Evolutionary conservation across 2,329 filamentous ascomycete species (phyloP), one percentile per base, ranked within the genome.

Genomic region (Alternaria solani): DNA sequence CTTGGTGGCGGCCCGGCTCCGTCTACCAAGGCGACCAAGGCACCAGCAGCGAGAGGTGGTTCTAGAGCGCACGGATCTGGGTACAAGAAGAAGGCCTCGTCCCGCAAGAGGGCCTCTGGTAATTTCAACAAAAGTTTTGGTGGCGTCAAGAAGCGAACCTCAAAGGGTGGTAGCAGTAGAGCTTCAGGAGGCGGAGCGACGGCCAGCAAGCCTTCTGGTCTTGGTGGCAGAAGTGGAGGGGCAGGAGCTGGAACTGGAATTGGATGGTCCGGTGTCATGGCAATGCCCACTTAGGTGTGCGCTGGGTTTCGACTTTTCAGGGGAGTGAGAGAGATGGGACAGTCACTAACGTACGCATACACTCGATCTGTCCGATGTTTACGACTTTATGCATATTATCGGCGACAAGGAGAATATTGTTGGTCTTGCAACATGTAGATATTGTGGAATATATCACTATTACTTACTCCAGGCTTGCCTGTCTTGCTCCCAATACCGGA

Each of bases 231-330:
- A 28, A 52, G 62, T 5, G 64, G 65, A 48, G 56, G 56, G 12
- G 8, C 51, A 52, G 56, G 57, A 20, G 14, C 48, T n/a, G 8
- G 51, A 25, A 18, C 51, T n/a, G 8, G 51, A 25, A 18, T 46
- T 41, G 59, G 32, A 53, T 70, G 68, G 68, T 51, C 63, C 16
- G 43, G 48, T 12, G 69, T 75, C 34, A 69, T 72, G 63, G 67
- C 68, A 25, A 75, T 75, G 73, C 73, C 73, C 23, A 75, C 72
- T 11, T 74, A 54, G 68, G 25, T n/a, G 32, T 36, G 18, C 34
- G 8, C 7, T 42, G 39, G 20, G 6, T 42, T 42, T 18, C 20
- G 39, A 25, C 20, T 26, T 51, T 4, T 9, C 28, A 5, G 18
- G 14, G 18, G n/a, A 5, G 25, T 16, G 41, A 2, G 1, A n/a